phyloP scores from a whole-genome alignment of 2,329 filamentous ascomycete species.

The Phialophora chinensis region DNA sequence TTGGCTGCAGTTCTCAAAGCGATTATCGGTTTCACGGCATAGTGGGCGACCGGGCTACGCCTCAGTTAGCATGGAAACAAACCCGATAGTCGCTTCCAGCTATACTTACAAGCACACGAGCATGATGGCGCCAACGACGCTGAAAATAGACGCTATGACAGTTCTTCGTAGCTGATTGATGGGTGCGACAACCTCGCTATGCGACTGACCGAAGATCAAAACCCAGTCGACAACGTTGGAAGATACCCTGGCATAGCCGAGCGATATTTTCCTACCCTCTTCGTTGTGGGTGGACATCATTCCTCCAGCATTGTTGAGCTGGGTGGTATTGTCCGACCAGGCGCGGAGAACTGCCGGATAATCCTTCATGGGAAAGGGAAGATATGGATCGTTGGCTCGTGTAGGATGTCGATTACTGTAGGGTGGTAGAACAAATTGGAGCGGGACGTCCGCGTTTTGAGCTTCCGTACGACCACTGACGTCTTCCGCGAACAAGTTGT shows the following conservation, averaged over 20 bases:
- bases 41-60: slow-evolving; percentile 71
- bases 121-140: slow-evolving; percentile 75
- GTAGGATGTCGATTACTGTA: slow-evolving; percentile 39
- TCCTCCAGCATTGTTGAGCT: slow-evolving; percentile 69
- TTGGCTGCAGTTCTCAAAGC: slow-evolving; percentile 75
- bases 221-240: slow-evolving; percentile 78
- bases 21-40: slow-evolving; percentile 78
- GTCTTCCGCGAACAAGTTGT: slow-evolving; percentile 65
- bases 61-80: slow-evolving; percentile 46
- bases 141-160: slow-evolving; percentile 81
- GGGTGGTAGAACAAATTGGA: slow-evolving; percentile 69
- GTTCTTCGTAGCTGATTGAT: slow-evolving; percentile 78
- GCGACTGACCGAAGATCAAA: slow-evolving; percentile 76
- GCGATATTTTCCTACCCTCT: slow-evolving; percentile 69
- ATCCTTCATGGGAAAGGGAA: slow-evolving; percentile 62
- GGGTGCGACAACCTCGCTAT: slow-evolving; percentile 74
- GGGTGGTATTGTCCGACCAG: slow-evolving; percentile 57
- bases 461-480: slow-evolving; percentile 9
- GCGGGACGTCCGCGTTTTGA: slow-evolving; percentile 51
- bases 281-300: slow-evolving; percentile 74
- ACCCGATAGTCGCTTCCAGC: slow-evolving; percentile 53
- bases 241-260: slow-evolving; percentile 75
- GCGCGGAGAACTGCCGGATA: slow-evolving; percentile 69
- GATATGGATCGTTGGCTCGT: slow-evolving; percentile 44
- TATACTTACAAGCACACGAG: slow-evolving; percentile 46